Evolutionary conservation across 345 rosid genomes (phyloP), one percentile per base, ranked within the genome.

Genomic region (Gossypium raimondii): DNA sequence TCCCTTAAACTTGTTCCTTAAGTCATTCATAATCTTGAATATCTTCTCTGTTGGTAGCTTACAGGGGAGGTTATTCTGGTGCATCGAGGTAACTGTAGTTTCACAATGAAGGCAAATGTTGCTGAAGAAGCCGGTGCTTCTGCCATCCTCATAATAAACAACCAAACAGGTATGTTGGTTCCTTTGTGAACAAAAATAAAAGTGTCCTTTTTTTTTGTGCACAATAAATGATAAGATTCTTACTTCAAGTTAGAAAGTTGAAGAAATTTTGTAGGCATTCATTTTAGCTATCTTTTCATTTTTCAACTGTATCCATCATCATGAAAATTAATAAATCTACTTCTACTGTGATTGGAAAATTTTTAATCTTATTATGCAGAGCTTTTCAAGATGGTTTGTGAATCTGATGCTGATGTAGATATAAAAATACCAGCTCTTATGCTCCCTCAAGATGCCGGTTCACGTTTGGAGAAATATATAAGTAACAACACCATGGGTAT

Each of bases 371-470:
- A 59, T 66, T 68, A 67, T 80, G 84, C 88, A 93, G 98, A 90
- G 73, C 97, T 95, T 73, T 89, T 91, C 82, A 95, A 95, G 91
- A 95, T 95, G 99, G 98, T 95, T 56, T 95, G 99, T 56, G 96
- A 89, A 73, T 76, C 68, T 4, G 83, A 87, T 77, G 94, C 92
- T 53, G 88, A 90, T 82, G 85, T 91, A 65, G 75, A 70, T 24
- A 91, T 93, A 70, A 29, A 62, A 65, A 93, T 95, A 78, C 94
- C 98, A 41, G 92, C 94, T 77, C 88, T 95, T 75, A 93, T 95
- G 97, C 92, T 95, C 57, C 98, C 99, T 22, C 90, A 91, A 76
- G 97, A 95, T 90, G 98, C 96, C 66, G 99, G 99, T 61, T 81
- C 61, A 60, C 78, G 71, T 82, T 86, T 95, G 82, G 81, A 86